Conservation (phyloP, 768 basidiomycete species). For the Mycena metata region DNA sequence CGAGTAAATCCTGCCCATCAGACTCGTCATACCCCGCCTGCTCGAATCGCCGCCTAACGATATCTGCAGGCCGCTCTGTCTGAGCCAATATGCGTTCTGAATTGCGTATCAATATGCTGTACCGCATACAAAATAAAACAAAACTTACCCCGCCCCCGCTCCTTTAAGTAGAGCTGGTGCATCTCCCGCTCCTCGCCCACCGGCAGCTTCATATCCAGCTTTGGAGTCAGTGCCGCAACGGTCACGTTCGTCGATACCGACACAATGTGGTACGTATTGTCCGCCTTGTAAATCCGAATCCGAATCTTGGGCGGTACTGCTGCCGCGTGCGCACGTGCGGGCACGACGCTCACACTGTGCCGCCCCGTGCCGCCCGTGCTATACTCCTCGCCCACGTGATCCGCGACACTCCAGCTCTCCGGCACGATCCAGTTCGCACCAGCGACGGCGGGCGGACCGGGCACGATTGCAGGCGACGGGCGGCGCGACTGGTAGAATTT, state of each 20-base stretch:
- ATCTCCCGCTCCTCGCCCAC: slow-evolving; percentile 65
- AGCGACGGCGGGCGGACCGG: too few relatives aligned
- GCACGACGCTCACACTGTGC: too few relatives aligned
- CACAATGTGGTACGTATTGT: slow-evolving; percentile 79
- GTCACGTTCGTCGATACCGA: slow-evolving; percentile 74
- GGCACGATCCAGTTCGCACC: too few relatives aligned
- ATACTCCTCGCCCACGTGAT: too few relatives aligned
- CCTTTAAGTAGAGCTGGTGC: slow-evolving; percentile 80
- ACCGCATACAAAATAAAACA: slow-evolving; percentile 9
- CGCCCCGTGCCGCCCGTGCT: too few relatives aligned
- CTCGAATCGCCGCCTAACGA: slow-evolving; percentile 83
- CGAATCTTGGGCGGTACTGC: slow-evolving; percentile 70
- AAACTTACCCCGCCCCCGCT: slow-evolving; percentile 77
- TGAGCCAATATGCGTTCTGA: slow-evolving; percentile 86
- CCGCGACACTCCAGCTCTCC: too few relatives aligned
- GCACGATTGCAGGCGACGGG: too few relatives aligned
- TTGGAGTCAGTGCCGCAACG: slow-evolving; percentile 32
- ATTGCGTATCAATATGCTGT: background rate
- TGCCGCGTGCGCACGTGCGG: slow-evolving; percentile 26
- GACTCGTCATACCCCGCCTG: slow-evolving; percentile 90
- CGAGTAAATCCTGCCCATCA: slow-evolving; percentile 86
- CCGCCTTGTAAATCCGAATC: slow-evolving; percentile 84
- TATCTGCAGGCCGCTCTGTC: slow-evolving; percentile 85
- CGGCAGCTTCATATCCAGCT: slow-evolving; percentile 31
- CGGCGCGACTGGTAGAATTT: too few relatives aligned